Evolutionary conservation across 768 basidiomycete genomes (phyloP).

Genomic region (Pilatotrama ljubarskyi): DNA sequence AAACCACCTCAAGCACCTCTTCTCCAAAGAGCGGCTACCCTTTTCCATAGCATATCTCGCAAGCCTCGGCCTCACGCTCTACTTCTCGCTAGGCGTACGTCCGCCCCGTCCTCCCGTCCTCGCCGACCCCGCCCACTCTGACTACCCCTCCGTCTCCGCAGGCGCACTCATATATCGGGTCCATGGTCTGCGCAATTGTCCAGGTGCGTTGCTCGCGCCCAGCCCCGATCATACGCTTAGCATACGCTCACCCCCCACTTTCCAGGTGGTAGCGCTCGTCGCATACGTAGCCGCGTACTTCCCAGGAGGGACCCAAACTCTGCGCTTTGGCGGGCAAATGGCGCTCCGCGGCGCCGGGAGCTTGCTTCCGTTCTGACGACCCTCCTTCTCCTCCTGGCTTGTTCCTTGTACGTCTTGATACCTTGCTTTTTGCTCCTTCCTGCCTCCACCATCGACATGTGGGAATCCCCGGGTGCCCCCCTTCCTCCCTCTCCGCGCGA

Average conservation of each 20-base stretch:
- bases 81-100: slow-evolving; percentile 87
- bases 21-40: slow-evolving; percentile 80
- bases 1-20: slow-evolving; percentile 87
- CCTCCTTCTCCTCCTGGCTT: neutral
- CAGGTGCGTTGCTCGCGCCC: slow-evolving; percentile 49
- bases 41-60: slow-evolving; percentile 83
- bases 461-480: too few species aligned
- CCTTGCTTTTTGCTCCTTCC: slow-evolving; percentile 6
- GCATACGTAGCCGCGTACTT: slow-evolving; percentile 94
- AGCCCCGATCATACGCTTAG: neutral
- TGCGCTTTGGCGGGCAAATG: slow-evolving; percentile 77
- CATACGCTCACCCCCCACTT: neutral
- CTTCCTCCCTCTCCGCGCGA: neutral
- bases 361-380: slow-evolving; percentile 68
- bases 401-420: slow-evolving; percentile 1
- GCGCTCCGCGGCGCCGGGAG: slow-evolving; percentile 83
- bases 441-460: neutral
- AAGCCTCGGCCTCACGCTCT: slow-evolving; percentile 84
- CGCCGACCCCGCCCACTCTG: neutral
- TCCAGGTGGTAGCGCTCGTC: slow-evolving; percentile 76
- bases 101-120: neutral
- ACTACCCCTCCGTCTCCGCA: slow-evolving; percentile 33
- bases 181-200: slow-evolving; percentile 76
- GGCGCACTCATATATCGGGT: slow-evolving; percentile 85
- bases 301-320: slow-evolving; percentile 82